Evolutionary conservation across 1,139 yeast species (phyloP).

Genomic region (Pichia kudriavzevii): DNA sequence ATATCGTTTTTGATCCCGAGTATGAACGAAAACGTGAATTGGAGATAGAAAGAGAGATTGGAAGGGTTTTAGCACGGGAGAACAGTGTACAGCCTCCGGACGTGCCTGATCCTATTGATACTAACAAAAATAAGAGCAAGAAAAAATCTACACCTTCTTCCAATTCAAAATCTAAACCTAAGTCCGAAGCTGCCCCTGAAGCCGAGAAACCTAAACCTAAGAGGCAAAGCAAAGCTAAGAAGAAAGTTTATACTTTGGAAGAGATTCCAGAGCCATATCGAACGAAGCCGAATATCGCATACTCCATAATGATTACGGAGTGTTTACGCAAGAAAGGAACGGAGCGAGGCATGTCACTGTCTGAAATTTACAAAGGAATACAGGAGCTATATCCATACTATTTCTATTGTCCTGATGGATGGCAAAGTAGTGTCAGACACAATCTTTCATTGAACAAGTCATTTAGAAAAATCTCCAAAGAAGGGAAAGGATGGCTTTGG

Average conservation of each 20-base stretch:
- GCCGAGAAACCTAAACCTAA: constrained; percentile 36
- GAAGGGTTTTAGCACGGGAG: constrained; percentile 16
- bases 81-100: constrained; percentile 7
- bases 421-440: constrained; percentile 94
- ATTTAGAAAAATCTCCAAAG: constrained; percentile 67
- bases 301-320: constrained; percentile 70
- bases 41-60: constrained; percentile 16
- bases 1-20: constrained; percentile 8
- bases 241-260: constrained; percentile 54
- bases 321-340: constrained; percentile 63
- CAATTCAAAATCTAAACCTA: background rate
- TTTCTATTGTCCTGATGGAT: constrained; percentile 89
- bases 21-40: constrained; percentile 9
- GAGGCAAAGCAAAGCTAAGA: constrained; percentile 43
- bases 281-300: constrained; percentile 73
- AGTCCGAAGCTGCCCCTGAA: constrained; percentile 1
- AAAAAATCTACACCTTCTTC: constrained; percentile 1
- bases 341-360: constrained; percentile 66
- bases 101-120: background rate
- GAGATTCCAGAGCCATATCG: constrained; percentile 86
- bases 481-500: constrained; percentile 91
- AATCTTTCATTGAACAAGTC: constrained; percentile 79
- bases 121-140: constrained; percentile 4
- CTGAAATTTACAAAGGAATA: constrained; percentile 80
- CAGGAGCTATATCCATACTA: constrained; percentile 86